phyloP scores from a whole-genome alignment of 495 filamentous ascomycete genomes.

The Penicillium robsamsonii region DNA sequence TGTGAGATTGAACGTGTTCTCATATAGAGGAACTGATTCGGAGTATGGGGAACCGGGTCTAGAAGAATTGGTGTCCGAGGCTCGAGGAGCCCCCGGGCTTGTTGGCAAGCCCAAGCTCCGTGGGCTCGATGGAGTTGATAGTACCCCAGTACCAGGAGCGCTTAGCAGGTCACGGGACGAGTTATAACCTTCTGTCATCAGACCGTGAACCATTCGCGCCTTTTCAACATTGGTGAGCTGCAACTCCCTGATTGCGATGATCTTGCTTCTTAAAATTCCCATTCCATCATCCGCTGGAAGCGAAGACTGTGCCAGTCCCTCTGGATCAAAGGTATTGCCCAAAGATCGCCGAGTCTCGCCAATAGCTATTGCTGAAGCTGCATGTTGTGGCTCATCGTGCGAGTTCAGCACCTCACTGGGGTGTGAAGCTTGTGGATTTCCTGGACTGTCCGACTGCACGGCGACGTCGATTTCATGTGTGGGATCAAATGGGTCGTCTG shows the following conservation, averaged over 20 bases:
- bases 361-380: neutral
- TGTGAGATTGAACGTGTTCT: constrained; percentile 65
- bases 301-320: constrained; percentile 27
- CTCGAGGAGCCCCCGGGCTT: constrained; percentile 35
- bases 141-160: constrained; percentile 22
- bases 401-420: neutral
- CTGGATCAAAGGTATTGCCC: constrained; percentile 15
- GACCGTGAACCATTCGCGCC: constrained; percentile 75
- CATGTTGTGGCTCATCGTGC: constrained; percentile 8
- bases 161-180: constrained; percentile 37
- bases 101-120: constrained; percentile 35
- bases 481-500: neutral
- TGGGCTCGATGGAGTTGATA: constrained; percentile 36
- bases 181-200: constrained; percentile 80
- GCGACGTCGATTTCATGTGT: neutral
- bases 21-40: constrained; percentile 28
- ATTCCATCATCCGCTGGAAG: constrained; percentile 95
- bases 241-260: constrained; percentile 68
- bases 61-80: constrained; percentile 13
- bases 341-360: constrained; percentile 2
- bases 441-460: neutral
- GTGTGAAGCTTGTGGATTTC: constrained; percentile 3
- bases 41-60: constrained; percentile 33
- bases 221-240: constrained; percentile 68
- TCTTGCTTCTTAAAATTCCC: constrained; percentile 67